Evolutionary conservation across 306 rosid genomes (phyloP).

Genomic region (Adenanthera pavonina): DNA sequence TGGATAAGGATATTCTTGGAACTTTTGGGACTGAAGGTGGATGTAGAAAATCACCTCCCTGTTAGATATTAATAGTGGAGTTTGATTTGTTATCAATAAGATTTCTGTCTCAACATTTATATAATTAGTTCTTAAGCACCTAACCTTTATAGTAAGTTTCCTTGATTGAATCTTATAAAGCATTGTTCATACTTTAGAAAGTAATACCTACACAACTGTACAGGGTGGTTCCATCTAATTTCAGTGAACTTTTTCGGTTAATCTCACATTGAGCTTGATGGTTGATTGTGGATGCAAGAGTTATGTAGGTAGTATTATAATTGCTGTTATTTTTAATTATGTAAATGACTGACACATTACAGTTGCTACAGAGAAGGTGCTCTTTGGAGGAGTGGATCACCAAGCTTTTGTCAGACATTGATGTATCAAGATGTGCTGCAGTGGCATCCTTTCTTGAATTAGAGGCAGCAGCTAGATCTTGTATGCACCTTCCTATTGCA

Average conservation of each 20-base stretch:
- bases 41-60: conserved; percentile 11
- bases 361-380: conserved; percentile 89
- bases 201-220: conserved; percentile 24
- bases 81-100: conserved; percentile 2
- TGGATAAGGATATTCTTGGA: neutral
- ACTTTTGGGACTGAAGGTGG: neutral
- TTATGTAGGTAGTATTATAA: conserved; percentile 6
- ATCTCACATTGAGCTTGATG: conserved; percentile 19
- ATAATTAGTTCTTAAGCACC: neutral
- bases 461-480: conserved; percentile 96
- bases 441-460: conserved; percentile 97
- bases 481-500: conserved; percentile 67
- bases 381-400: conserved; percentile 97
- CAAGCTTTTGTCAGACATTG: conserved; percentile 86
- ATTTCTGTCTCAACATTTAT: conserved; percentile 14
- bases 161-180: conserved; percentile 30
- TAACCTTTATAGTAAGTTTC: conserved; percentile 17
- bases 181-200: conserved; percentile 30
- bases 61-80: neutral
- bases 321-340: neutral
- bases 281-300: conserved; percentile 31
- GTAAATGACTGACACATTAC: conserved; percentile 36
- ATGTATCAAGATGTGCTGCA: conserved; percentile 85
- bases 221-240: conserved; percentile 21
- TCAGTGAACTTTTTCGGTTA: neutral